Base-by-base conservation (phyloP, 805 yeast genomes). In the Yarrowia keelungensis region DNA sequence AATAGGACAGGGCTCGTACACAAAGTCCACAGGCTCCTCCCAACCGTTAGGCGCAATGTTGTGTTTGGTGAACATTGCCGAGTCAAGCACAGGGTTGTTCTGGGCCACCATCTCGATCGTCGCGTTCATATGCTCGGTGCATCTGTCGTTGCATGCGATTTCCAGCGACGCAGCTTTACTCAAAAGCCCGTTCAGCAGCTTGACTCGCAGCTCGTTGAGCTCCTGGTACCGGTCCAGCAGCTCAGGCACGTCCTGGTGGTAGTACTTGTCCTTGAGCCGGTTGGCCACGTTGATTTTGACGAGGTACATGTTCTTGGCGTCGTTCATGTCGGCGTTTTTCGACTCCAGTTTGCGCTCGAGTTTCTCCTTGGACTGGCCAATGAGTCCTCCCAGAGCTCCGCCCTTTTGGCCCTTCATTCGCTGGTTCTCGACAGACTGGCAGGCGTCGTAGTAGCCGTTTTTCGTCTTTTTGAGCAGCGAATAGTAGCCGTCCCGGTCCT, bases 11-110 rank as follows among this genome's bases (percentile, higher is more conserved):
- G 98, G 97, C 71, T 90, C 85, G 74, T 90, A 95, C 72, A 86
- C 83, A 75, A 90, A 91, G 79, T 94, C 98, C 8, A 81, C 81
- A 0, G 98, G 98, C 73, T 92, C 98, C 54, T 82, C 82, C 98
- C 97, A 95, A 15, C 81, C 81, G 42, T 75, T 73, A 19, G 79
- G 78, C 8, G 68, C 22, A 35, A 84, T 71, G 76, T 95, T 95
- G 79, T 95, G 99, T 75, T 92, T 92, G 69, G 92, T 87, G 78
- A 88, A 95, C 98, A 95, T 94, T 42, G 91, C 88, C 0, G 93
- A 86, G 78, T 92, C 97, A 64, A 92, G 79, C 50, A 80, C 80
- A 1, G 96, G 93, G 61, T 84, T 79, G 77, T 95, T 95, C 74
- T 87, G 89, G 35, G 81, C 83, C 3, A 92, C 82, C 10, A 90